Base-by-base conservation (phyloP, 495 filamentous ascomycete species). In the Glutinoglossum americanum region DNA sequence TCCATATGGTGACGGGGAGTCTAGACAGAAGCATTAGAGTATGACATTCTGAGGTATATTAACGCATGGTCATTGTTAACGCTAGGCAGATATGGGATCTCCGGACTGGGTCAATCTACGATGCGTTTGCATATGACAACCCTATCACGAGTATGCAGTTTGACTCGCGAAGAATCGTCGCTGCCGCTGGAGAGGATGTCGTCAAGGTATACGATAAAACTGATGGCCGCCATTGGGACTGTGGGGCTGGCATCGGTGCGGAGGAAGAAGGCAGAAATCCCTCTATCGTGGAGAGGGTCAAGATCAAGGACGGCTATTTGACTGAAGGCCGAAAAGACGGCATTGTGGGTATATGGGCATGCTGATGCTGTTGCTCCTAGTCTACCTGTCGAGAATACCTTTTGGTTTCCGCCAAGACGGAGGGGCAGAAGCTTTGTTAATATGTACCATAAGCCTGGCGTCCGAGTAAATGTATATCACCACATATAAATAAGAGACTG, bases 71-170 rank as follows among this genome's bases (percentile, higher is more conserved):
- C 25, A 37, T 0, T 9, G 41, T 19, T 56, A 8, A 56, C 13
- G 37, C 30, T 48, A 45, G 51, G 57, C 57, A 98, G 92, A 96
- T 99, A 66, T 99, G 92, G 92, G 92, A 99, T 72, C 82, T 99
- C 47, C 85, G 92, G 44, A 99, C 85, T 15, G 92, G 92, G 41
- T 89, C 88, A 15, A 96, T 99, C 62, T 87, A 83, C 65, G 92
- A 99, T 66, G 93, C 89, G 32, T 99, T 85, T 65, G 92, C 92
- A 47, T 99, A 96, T 67, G 88, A 96, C 65, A 76, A 87, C 64
- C 83, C 90, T 0, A 78, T 99, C 60, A 94, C 87, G 26, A 89
- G 84, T 73, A 97, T 97, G 92, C 92, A 92, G 82, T 99, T 99
- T 64, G 92, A 99, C 68, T 73, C 76, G 13, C 81, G 89, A 28